Conservation (phyloP, 495 filamentous ascomycete species). For the Daldinia vernicosa region DNA sequence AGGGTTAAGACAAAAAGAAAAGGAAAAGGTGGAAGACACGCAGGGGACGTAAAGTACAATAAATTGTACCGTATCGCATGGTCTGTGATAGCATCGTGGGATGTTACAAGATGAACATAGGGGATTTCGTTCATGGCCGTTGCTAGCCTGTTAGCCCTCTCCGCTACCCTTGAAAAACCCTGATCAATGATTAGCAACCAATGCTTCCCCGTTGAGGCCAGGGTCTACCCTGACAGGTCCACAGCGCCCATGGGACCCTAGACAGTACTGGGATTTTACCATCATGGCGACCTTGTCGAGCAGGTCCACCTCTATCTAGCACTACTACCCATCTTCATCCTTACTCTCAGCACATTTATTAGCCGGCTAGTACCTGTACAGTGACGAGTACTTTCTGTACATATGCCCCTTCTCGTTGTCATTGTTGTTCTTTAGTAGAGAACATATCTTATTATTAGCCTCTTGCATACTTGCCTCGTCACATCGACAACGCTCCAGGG, state of each 20-base stretch:
- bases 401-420: conserved; percentile 19
- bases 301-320: conserved; percentile 43
- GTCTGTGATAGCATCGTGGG: conserved; percentile 31
- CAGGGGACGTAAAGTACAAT: conserved; percentile 1
- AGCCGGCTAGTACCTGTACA: conserved; percentile 36
- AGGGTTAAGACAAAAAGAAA: conserved; percentile 20
- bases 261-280: conserved; percentile 38
- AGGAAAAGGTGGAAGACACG: conserved; percentile 7
- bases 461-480: conserved; percentile 41
- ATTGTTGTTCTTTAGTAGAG: conserved; percentile 30
- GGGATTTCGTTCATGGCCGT: conserved; percentile 33
- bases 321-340: conserved; percentile 44
- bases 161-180: conserved; percentile 42
- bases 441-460: conserved; percentile 41
- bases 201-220: conserved; percentile 46
- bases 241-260: conserved; percentile 43
- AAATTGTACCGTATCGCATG: conserved; percentile 26
- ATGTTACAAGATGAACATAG: conserved; percentile 31
- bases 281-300: conserved; percentile 41
- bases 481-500: conserved; percentile 42
- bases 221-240: conserved; percentile 46
- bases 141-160: conserved; percentile 20
- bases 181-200: conserved; percentile 49
- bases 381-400: conserved; percentile 6
- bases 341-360: conserved; percentile 46